A percentile compares a stretch with the other conserved stretches of the same genome.
These are phyloP conservation scores for Scutellospora calospora DNA, from an alignment of 371 early-diverging fungal species.

Conservation along the genomic window DNA sequence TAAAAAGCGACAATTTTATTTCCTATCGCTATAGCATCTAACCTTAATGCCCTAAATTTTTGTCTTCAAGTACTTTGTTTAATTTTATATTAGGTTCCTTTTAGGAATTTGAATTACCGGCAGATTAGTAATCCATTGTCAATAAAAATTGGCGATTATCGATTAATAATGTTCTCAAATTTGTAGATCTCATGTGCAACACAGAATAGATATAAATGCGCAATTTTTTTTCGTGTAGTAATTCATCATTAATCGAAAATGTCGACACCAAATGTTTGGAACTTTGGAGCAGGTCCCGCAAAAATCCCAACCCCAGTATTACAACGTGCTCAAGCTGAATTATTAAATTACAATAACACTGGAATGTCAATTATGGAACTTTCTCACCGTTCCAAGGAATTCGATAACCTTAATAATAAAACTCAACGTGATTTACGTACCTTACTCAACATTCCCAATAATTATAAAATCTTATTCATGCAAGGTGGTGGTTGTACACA, in stretches of 20 bases:
- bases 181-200: too few relatives aligned
- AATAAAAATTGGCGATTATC: too few relatives aligned
- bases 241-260: slow-evolving; percentile 1
- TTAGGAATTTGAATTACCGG: too few relatives aligned
- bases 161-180: too few relatives aligned
- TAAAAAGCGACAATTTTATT: too few relatives aligned
- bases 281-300: slow-evolving; percentile 96
- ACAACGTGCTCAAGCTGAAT: slow-evolving; percentile 79
- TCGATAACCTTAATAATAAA: slow-evolving; percentile 75
- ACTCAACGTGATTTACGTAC: slow-evolving; percentile 75
- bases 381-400: slow-evolving; percentile 90
- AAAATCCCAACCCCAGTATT: slow-evolving; percentile 85
- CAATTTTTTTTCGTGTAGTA: too few relatives aligned
- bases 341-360: slow-evolving; percentile 78
- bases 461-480: slow-evolving; percentile 91
- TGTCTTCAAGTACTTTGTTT: too few relatives aligned
- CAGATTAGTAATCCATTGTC: too few relatives aligned
- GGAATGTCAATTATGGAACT: slow-evolving; percentile 95
- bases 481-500: slow-evolving; percentile 96
- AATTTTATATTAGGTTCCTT: too few relatives aligned
- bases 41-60: too few relatives aligned
- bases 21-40: too few relatives aligned
- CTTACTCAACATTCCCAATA: slow-evolving; percentile 83
- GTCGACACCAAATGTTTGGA: slow-evolving; percentile 56
- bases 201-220: too few relatives aligned